Evolutionary conservation across 2,329 filamentous ascomycete species (phyloP).

Genomic region (Colletotrichum sp.): DNA sequence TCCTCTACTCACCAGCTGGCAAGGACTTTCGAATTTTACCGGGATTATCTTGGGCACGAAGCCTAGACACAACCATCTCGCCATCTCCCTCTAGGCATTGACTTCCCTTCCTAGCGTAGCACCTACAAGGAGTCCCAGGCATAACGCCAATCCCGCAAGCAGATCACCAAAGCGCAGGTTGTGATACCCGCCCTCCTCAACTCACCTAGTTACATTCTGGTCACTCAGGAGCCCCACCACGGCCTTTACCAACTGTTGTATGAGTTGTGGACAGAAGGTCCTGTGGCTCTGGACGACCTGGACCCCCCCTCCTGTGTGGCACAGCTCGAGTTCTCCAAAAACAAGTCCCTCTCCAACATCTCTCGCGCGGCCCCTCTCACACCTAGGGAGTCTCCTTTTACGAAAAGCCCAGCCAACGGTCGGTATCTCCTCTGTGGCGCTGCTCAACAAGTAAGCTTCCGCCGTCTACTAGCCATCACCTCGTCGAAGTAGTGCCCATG

Average conservation of each 20-base stretch:
- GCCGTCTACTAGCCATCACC: not conserved
- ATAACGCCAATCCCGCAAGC: constrained; percentile 1
- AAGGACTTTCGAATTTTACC: constrained; percentile 10
- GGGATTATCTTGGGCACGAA: constrained; percentile 1
- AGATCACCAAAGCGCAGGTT: constrained; percentile 4
- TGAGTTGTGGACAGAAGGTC: not conserved
- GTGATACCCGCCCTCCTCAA: constrained; percentile 7
- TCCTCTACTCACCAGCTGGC: not conserved
- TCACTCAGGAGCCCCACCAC: constrained; percentile 6
- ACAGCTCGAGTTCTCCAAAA: not conserved
- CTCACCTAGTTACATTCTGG: not conserved
- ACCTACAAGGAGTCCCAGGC: constrained; percentile 7
- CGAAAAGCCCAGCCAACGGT: not conserved
- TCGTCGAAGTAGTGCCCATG: not conserved
- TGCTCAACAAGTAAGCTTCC: not conserved
- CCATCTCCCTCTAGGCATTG: not conserved
- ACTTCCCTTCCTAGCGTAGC: constrained; percentile 11
- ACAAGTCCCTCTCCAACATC: not conserved
- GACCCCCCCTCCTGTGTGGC: not conserved
- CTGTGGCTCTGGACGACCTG: constrained; percentile 13
- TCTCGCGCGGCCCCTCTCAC: not conserved
- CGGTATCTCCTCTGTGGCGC: not conserved
- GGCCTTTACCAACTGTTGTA: not conserved
- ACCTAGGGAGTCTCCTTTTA: not conserved
- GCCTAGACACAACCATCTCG: constrained; percentile 6